phyloP scores from a whole-genome alignment of 495 filamentous ascomycete genomes.

The Tuber indicum region DNA sequence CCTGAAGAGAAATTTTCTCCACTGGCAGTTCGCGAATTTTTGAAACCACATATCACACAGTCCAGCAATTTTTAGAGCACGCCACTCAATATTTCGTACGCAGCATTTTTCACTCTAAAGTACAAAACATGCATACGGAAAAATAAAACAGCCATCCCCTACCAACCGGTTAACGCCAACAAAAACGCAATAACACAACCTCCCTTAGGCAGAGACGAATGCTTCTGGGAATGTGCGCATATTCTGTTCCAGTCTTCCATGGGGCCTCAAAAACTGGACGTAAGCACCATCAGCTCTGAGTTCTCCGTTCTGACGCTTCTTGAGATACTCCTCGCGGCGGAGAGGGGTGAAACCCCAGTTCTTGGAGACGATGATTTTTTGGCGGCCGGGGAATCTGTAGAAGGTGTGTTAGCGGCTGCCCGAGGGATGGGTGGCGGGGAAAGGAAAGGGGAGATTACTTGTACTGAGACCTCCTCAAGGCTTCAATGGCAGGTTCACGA shows the following conservation, averaged over 20 bases:
- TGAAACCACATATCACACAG: neutral
- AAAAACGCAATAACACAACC: neutral
- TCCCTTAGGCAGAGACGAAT: slow-evolving; percentile 50
- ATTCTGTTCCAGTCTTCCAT: slow-evolving; percentile 76
- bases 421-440: neutral
- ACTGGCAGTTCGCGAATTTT: neutral
- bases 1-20: neutral
- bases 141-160: neutral
- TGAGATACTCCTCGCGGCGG: slow-evolving; percentile 87
- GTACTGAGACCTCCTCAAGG: slow-evolving; percentile 95
- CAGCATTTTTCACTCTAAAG: neutral
- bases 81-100: neutral
- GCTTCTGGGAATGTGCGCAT: slow-evolving; percentile 84
- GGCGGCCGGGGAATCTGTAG: slow-evolving; percentile 79
- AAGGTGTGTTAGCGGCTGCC: neutral
- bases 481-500: slow-evolving; percentile 86
- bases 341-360: slow-evolving; percentile 99
- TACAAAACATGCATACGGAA: neutral
- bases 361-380: slow-evolving; percentile 99
- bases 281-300: slow-evolving; percentile 93
- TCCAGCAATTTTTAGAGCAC: neutral
- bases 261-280: slow-evolving; percentile 90
- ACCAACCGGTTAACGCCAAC: neutral
- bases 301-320: slow-evolving; percentile 78
- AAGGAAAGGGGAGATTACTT: slow-evolving; percentile 49